Conservation (phyloP, 805 yeast genomes). For the Priceomyces carsonii region DNA sequence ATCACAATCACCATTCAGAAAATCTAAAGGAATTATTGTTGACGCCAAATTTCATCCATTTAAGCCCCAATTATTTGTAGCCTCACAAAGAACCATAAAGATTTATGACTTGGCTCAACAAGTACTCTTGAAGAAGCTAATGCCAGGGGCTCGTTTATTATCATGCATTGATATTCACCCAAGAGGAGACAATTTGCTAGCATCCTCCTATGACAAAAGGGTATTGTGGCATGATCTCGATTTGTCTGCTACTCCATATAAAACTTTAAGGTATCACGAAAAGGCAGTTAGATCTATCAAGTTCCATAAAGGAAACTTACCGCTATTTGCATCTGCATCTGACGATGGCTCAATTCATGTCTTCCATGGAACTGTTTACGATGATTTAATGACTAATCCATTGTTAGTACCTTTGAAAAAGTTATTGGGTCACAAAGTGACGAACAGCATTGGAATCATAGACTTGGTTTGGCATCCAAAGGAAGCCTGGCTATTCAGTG, state of each 20-base stretch:
- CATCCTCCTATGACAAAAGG: slow-evolving; percentile 91
- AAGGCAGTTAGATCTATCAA: slow-evolving; percentile 88
- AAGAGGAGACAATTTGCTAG: slow-evolving; percentile 90
- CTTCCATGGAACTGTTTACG: slow-evolving; percentile 96
- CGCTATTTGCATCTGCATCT: slow-evolving; percentile 90
- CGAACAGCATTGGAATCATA: slow-evolving; percentile 81
- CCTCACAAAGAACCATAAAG: slow-evolving; percentile 89
- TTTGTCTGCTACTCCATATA: slow-evolving; percentile 84
- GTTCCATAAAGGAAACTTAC: slow-evolving; percentile 83
- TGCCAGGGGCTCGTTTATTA: slow-evolving; percentile 97
- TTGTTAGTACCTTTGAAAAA: slow-evolving; percentile 94
- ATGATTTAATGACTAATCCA: slow-evolving; percentile 93
- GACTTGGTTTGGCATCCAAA: slow-evolving; percentile 93
- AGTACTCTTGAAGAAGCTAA: slow-evolving; percentile 73
- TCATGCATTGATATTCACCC: slow-evolving; percentile 93
- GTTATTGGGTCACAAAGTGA: slow-evolving; percentile 83
- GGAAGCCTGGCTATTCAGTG: slow-evolving; percentile 96
- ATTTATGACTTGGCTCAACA: slow-evolving; percentile 90
- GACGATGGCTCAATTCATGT: slow-evolving; percentile 94
- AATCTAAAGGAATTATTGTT: slow-evolving; percentile 90
- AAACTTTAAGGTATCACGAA: slow-evolving; percentile 91
- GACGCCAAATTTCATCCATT: slow-evolving; percentile 97
- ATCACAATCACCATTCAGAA: slow-evolving; percentile 93
- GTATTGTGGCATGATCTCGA: slow-evolving; percentile 98
- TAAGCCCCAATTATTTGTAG: slow-evolving; percentile 90